Base-by-base conservation (phyloP, 768 basidiomycete genomes). In the Leucogyrophana mollusca region DNA sequence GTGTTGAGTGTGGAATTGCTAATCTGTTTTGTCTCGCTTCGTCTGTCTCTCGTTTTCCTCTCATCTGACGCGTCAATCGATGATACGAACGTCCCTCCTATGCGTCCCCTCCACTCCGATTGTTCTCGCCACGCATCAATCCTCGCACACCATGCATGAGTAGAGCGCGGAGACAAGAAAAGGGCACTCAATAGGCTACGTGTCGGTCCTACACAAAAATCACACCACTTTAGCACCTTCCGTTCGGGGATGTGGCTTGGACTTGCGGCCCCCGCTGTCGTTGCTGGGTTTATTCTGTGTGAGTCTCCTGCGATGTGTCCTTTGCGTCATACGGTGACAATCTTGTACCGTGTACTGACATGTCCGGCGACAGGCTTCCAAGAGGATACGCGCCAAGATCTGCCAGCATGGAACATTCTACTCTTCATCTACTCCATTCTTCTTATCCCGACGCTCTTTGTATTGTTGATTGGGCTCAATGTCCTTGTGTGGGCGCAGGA, bases 401-500 rank as follows among this genome's bases (percentile, higher is more conserved):
- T 94, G 13, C 83, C 82, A 1, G 80, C 77, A 9, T 92, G 87
- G 85, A 76, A 77, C 43, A 82, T 77, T 2, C 66, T 98, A 9
- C 68, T 98, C 34, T 84, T 82, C 53, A 69, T 94, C 16, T 99
- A 96, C 59, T 84, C 78, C 0, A 73, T 85, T 4, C 65, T 95
- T 20, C 65, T 82, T 35, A 62, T 96, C 3, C 93, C 94, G 0
- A 72, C 85, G 5, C 51, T 95, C 3, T 87, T 96, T 57, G 72
- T 82, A 2, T 50, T 91, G 24, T 68, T 96, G 1, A 79, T 98
- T 44, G 88, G 90, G 20, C 47, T 88, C n/a, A 97, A 99, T 60
- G 53, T 98, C 4, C 54, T 84, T 17, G 86, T 85, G 0, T 99
- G 90, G 87, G 73, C 80, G 0, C 65, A 68, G 4, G 71, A 83